Base-by-base conservation (phyloP, 345 rosid species). In the Triadica sebifera region DNA sequence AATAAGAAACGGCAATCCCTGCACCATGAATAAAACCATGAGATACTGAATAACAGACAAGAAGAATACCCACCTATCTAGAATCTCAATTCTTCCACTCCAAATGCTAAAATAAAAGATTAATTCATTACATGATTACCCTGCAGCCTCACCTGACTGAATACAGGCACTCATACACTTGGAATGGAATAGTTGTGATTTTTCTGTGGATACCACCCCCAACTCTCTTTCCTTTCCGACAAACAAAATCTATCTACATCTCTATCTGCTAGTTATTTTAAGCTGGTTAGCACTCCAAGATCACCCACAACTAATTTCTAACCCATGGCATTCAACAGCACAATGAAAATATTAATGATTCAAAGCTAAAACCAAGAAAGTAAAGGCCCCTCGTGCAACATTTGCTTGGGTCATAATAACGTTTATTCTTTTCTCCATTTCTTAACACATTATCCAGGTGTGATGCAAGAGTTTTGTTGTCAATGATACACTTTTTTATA, bases 1-100 rank as follows among this genome's bases (percentile, higher is more conserved):
- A 83, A 78, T 86, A 92, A 74, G 97, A 89, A 53, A 92, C 92
- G 60, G 79, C 38, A 37, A 94, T 83, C 45, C 98, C 97, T 94
- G 86, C 80, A 83, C 38, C 75, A 58, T 41, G 70, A 60, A 58
- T 39, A 63, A 72, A 78, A 52, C 64, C 65, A 74, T 74, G 25
- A 79, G 77, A 79, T 39, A 65, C n/a, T 20, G 71, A 67, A 72
- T 70, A 73, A 47, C 50, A 70, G 34, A 78, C 58, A 69, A 22
- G 47, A 56, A 29, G 20, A 67, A 70, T n/a, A 12, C 49, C 37
- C 20, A 9, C 22, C 34, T 9, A 41, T 20, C 22, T 12, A 38
- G 59, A 47, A 59, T 10, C 60, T 49, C 29, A 69, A 20, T 15
- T 37, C n/a, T 17, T 50, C 46, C 22, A 47, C 17, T 38, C 39